phyloP scores from a whole-genome alignment of 2,329 filamentous ascomycete species.

The Endoconidiophora polonica region DNA sequence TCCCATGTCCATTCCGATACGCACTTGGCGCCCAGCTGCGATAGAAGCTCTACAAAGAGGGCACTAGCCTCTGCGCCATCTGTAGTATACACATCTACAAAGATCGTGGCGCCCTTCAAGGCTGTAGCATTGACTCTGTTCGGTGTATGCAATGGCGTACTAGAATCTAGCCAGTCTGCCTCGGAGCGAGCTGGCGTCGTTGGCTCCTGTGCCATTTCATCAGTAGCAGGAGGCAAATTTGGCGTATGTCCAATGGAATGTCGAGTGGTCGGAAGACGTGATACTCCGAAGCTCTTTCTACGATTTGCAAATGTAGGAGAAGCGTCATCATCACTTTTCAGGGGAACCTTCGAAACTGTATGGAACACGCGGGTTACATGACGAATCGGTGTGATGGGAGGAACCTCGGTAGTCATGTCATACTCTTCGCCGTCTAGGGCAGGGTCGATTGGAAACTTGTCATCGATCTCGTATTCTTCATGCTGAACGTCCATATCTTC shows the following conservation, averaged over 20 bases:
- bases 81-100: constrained; percentile 68
- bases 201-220: constrained; percentile 14
- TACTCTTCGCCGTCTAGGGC: constrained; percentile 14
- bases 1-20: constrained; percentile 59
- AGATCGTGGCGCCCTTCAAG: constrained; percentile 55
- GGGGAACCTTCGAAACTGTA: constrained; percentile 61
- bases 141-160: constrained; percentile 36
- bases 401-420: constrained; percentile 16
- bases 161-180: constrained; percentile 36
- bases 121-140: constrained; percentile 29
- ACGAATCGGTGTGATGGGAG: constrained; percentile 40
- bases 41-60: constrained; percentile 66
- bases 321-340: constrained; percentile 50
- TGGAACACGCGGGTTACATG: constrained; percentile 36
- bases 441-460: constrained; percentile 39
- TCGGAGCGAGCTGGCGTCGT: constrained; percentile 24
- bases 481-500: not conserved
- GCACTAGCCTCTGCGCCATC: constrained; percentile 66
- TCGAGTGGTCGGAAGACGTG: constrained; percentile 11
- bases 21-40: constrained; percentile 66
- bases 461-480: not conserved
- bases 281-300: constrained; percentile 12
- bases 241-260: constrained; percentile 10
- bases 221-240: constrained; percentile 14
- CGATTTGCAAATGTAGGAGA: constrained; percentile 32